Percentiles rank a stretch among this genome's conserved stretches.
These are phyloP conservation scores for Geotrichum siamense DNA, from an alignment of 1,139 yeast genomes.

Conservation along the genomic window DNA sequence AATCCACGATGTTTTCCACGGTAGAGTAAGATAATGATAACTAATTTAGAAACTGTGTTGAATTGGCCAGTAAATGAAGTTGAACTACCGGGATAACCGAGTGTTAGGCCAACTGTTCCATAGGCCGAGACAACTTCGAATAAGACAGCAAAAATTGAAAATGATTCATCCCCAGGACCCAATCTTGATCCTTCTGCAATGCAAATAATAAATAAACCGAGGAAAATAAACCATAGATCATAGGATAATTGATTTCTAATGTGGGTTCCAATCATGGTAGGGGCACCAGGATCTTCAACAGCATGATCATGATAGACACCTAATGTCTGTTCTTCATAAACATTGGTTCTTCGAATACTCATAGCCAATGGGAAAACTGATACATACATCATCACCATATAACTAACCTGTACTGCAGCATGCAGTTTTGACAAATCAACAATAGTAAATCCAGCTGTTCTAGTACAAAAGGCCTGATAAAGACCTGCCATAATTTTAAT, in stretches of 20 bases:
- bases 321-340: constrained; percentile 90
- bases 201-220: constrained; percentile 80
- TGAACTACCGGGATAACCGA: constrained; percentile 65
- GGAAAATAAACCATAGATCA: constrained; percentile 88
- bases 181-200: constrained; percentile 72
- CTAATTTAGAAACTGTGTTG: constrained; percentile 65
- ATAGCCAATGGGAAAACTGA: constrained; percentile 94
- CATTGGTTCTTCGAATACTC: constrained; percentile 92
- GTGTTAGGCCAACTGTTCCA: constrained; percentile 88
- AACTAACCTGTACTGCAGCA: constrained; percentile 89
- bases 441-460: constrained; percentile 87
- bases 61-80: constrained; percentile 72
- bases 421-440: constrained; percentile 63
- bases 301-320: constrained; percentile 61
- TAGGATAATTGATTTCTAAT: constrained; percentile 85
- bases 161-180: constrained; percentile 41
- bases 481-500: constrained; percentile 71
- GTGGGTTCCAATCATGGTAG: constrained; percentile 75
- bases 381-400: constrained; percentile 95
- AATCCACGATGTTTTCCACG: constrained; percentile 97
- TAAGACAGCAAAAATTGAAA: constrained; percentile 62
- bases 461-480: constrained; percentile 83
- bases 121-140: constrained; percentile 93
- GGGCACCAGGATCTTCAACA: constrained; percentile 24
- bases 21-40: constrained; percentile 80